phyloP scores from a whole-genome alignment of 148 eudicot species.

The Diospyros kaki region DNA sequence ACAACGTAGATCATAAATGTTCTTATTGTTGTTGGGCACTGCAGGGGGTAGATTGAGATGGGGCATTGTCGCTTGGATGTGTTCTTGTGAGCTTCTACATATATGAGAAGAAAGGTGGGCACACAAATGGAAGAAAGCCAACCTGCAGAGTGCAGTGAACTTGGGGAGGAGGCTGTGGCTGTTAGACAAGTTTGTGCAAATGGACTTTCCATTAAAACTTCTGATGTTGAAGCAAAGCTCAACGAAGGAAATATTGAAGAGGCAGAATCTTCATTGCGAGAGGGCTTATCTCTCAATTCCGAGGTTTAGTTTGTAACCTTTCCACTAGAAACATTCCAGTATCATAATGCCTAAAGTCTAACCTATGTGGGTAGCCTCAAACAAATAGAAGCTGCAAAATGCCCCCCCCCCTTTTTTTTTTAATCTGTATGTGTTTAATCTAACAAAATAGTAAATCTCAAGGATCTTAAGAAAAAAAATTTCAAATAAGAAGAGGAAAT shows the following conservation, averaged over 20 bases:
- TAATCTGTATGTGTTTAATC: background rate
- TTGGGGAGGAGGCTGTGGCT: slow-evolving; percentile 39
- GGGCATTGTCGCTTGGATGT: background rate
- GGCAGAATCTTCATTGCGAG: slow-evolving; percentile 89
- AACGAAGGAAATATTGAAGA: slow-evolving; percentile 83
- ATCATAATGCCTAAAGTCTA: background rate
- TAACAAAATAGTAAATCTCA: background rate
- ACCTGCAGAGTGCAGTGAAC: slow-evolving; percentile 18
- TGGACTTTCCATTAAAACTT: slow-evolving; percentile 64
- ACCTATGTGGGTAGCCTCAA: background rate
- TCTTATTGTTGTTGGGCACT: background rate
- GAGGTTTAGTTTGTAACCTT: slow-evolving; percentile 48
- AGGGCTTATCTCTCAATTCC: slow-evolving; percentile 86
- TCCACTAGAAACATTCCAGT: slow-evolving; percentile 1
- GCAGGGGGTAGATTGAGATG: background rate
- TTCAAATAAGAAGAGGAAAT: too few species aligned
- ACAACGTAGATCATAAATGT: background rate
- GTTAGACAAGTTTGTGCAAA: slow-evolving; percentile 66
- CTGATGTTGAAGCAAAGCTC: slow-evolving; percentile 75
- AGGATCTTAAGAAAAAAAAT: too few species aligned
- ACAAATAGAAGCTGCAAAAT: background rate
- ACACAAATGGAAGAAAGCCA: slow-evolving; percentile 45
- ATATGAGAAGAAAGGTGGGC: slow-evolving; percentile 5
- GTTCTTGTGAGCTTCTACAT: too few species aligned
- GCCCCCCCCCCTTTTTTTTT: background rate